Percentiles rank a stretch among this genome's conserved stretches.
Evolutionary conservation across 2,329 filamentous ascomycete genomes (phyloP).

Genomic region (Fusarium secorum): DNA sequence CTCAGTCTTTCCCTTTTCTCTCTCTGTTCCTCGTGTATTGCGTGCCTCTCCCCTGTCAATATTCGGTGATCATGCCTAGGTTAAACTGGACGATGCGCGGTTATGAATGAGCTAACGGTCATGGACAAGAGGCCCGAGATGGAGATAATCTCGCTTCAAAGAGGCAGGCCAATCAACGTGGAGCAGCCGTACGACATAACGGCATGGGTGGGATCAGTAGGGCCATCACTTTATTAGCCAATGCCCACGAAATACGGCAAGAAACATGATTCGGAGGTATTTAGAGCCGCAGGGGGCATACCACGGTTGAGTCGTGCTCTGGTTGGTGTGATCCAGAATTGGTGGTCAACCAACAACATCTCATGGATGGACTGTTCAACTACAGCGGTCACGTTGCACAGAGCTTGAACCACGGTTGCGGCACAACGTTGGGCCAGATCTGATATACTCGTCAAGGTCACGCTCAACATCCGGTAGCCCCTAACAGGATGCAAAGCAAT

Average conservation of each 20-base stretch:
- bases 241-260: conserved; percentile 34
- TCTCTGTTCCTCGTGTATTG: background rate
- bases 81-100: conserved; percentile 29
- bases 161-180: conserved; percentile 34
- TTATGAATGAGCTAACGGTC: conserved; percentile 27
- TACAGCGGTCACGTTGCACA: conserved; percentile 4
- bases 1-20: background rate
- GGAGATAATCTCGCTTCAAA: conserved; percentile 43
- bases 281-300: conserved; percentile 2
- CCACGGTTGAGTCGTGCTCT: background rate
- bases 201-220: conserved; percentile 24
- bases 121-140: conserved; percentile 37
- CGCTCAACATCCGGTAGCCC: background rate
- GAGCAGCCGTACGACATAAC: conserved; percentile 36
- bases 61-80: conserved; percentile 22
- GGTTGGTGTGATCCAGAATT: conserved; percentile 12
- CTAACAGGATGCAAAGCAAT: conserved; percentile 23
- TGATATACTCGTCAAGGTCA: conserved; percentile 3
- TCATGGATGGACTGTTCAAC: conserved; percentile 8
- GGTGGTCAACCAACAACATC: conserved; percentile 7
- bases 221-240: conserved; percentile 17
- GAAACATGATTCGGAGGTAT: conserved; percentile 34
- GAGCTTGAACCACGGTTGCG: background rate
- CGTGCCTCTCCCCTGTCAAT: conserved; percentile 9
- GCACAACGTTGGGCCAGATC: background rate